phyloP scores from a whole-genome alignment of 306 rosid genomes.

The Rubus parviflorus region DNA sequence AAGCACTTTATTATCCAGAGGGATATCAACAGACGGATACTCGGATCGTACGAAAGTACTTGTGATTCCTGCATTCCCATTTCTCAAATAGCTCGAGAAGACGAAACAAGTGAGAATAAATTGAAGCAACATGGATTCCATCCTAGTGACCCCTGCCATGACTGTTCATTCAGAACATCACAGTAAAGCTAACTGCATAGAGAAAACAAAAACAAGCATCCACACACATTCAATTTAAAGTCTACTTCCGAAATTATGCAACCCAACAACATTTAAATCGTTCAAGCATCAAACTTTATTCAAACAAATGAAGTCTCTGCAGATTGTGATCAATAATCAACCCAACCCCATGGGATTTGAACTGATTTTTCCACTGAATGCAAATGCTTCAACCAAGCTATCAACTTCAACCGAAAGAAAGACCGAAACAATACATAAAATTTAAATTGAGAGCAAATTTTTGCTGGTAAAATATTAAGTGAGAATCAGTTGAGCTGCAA shows the following conservation, averaged over 20 bases:
- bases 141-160: constrained; percentile 32
- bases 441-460: neutral
- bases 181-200: constrained; percentile 35
- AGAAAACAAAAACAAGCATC: neutral
- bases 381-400: neutral
- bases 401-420: neutral
- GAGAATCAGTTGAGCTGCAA: neutral
- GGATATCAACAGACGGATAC: constrained; percentile 77
- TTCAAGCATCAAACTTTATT: constrained; percentile 1
- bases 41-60: constrained; percentile 73
- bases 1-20: constrained; percentile 61
- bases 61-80: constrained; percentile 68
- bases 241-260: neutral
- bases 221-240: neutral
- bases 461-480: neutral
- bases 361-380: neutral
- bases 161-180: constrained; percentile 30
- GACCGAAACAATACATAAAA: neutral
- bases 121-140: constrained; percentile 41
- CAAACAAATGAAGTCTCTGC: neutral
- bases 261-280: neutral
- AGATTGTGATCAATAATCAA: neutral
- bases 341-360: neutral
- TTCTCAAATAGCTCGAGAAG: constrained; percentile 37
- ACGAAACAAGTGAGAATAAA: constrained; percentile 46